Evolutionary conservation across 768 basidiomycete species (phyloP).

Genomic region (Fibroporia radiculosa): DNA sequence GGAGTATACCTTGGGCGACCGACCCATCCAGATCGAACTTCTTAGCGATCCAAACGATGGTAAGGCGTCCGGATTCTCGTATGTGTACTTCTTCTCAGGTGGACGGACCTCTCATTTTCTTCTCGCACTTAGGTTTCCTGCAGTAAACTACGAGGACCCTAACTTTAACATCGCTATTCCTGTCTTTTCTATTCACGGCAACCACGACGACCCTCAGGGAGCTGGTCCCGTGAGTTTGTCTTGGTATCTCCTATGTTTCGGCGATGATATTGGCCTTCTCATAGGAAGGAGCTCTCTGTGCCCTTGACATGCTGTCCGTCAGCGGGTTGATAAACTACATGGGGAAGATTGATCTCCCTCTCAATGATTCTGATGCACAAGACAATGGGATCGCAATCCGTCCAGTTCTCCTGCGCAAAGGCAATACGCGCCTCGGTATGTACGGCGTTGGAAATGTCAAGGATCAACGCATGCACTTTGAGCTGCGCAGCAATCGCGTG

Average conservation of each 20-base stretch:
- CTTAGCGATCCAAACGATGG: slow-evolving; percentile 92
- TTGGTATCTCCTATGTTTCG: not conserved
- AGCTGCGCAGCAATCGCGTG: slow-evolving; percentile 88
- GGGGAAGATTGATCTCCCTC: slow-evolving; percentile 87
- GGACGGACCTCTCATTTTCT: not conserved
- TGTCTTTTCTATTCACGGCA: slow-evolving; percentile 98
- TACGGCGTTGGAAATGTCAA: slow-evolving; percentile 97
- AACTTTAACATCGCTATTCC: slow-evolving; percentile 96
- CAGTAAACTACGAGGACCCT: slow-evolving; percentile 93
- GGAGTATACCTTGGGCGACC: slow-evolving; percentile 84
- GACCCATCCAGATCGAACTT: slow-evolving; percentile 85
- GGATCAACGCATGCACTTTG: slow-evolving; percentile 94
- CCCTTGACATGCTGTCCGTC: slow-evolving; percentile 90
- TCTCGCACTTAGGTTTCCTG: slow-evolving; percentile 71
- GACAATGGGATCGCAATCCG: slow-evolving; percentile 76
- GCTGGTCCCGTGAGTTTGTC: slow-evolving; percentile 64
- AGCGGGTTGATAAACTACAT: slow-evolving; percentile 96
- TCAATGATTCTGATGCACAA: slow-evolving; percentile 58
- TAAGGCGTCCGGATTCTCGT: slow-evolving; percentile 80
- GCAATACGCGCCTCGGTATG: slow-evolving; percentile 77
- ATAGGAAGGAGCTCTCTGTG: slow-evolving; percentile 92
- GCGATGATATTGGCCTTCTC: no score
- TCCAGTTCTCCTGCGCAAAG: slow-evolving; percentile 88
- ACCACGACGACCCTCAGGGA: slow-evolving; percentile 98
- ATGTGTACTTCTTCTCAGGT: slow-evolving; percentile 21